phyloP scores from a whole-genome alignment of 768 basidiomycete species.

The Phallus indusiatus region DNA sequence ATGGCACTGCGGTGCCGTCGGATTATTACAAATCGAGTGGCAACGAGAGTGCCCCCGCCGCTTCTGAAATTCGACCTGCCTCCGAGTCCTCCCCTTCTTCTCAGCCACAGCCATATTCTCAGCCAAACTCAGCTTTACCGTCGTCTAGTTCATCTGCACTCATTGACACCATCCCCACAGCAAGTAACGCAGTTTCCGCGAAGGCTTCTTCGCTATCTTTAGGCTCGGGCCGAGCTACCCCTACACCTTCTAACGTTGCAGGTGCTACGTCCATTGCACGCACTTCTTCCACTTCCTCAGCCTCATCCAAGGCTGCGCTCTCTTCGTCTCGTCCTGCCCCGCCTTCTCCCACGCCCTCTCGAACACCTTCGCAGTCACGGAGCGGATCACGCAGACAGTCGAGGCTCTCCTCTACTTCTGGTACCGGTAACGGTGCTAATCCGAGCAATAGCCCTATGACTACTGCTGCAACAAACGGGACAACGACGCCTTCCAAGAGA shows the following conservation, averaged over 20 bases:
- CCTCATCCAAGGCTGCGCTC: constrained; percentile 21
- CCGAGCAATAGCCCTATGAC: neutral
- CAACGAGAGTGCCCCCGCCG: no score
- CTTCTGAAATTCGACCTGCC: neutral
- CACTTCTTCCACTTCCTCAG: neutral
- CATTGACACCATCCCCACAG: neutral
- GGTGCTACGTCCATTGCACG: neutral
- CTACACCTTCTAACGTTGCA: neutral
- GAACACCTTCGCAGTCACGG: constrained; percentile 8
- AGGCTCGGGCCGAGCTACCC: neutral
- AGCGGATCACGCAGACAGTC: constrained; percentile 14
- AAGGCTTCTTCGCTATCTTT: neutral
- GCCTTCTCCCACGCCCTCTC: neutral
- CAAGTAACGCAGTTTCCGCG: neutral
- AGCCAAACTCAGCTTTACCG: neutral
- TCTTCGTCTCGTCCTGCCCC: constrained; percentile 47
- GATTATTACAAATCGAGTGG: no score
- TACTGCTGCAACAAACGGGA: neutral
- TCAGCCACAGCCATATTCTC: neutral
- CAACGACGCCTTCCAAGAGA: neutral
- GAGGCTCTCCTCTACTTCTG: neutral
- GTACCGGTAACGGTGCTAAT: neutral
- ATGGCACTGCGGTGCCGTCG: neutral
- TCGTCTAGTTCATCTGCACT: neutral
- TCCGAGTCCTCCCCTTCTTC: neutral